A percentile compares a stretch with the other conserved stretches of the same genome.
These are phyloP conservation scores for Lactarius tabidus DNA, from an alignment of 768 basidiomycete species.

Conservation along the genomic window DNA sequence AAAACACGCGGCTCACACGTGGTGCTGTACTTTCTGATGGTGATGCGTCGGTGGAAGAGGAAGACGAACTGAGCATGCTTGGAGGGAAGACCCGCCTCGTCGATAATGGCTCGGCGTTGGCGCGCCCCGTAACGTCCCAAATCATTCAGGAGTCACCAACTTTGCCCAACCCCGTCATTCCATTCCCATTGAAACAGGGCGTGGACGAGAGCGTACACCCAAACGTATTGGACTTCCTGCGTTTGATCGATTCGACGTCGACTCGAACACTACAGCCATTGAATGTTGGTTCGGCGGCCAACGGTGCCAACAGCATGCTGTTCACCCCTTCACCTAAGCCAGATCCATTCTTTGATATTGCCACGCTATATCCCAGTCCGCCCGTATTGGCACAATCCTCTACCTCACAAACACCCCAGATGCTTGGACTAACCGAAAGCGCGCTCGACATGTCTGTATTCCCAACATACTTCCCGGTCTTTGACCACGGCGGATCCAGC, in stretches of 20 bases:
- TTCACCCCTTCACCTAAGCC: constrained; percentile 7
- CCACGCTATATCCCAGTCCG: constrained; percentile 23
- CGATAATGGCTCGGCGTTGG: constrained; percentile 50
- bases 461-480: constrained; percentile 23
- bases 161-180: constrained; percentile 69
- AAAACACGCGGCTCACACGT: constrained; percentile 40
- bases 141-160: constrained; percentile 60
- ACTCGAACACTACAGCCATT: constrained; percentile 20
- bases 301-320: neutral
- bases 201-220: constrained; percentile 52
- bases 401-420: constrained; percentile 15
- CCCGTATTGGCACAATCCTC: constrained; percentile 10
- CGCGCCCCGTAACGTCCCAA: constrained; percentile 31
- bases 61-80: constrained; percentile 55
- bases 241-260: constrained; percentile 45
- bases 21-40: constrained; percentile 36
- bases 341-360: constrained; percentile 20
- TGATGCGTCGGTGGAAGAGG: constrained; percentile 54
- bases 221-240: constrained; percentile 63
- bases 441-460: constrained; percentile 19
- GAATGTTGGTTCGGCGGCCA: constrained; percentile 8
- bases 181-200: constrained; percentile 56
- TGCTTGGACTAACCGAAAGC: neutral
- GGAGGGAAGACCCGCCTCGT: constrained; percentile 63
- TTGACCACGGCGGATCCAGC: constrained; percentile 21